phyloP scores from a whole-genome alignment of 1,284 basidiomycete genomes.

The Porodaedalea pini region DNA sequence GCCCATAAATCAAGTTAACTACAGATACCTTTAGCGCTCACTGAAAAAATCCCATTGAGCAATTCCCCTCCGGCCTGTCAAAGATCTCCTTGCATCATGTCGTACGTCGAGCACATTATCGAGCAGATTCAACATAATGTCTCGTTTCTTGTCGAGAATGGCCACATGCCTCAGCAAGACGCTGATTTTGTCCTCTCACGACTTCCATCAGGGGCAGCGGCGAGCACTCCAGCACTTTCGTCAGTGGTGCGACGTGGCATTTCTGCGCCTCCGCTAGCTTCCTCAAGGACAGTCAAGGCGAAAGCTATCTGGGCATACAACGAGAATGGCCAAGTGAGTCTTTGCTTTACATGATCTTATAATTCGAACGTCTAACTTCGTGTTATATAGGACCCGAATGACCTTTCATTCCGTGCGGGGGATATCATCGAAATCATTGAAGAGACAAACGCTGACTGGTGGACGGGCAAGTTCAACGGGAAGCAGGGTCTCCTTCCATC shows the following conservation, averaged over 20 bases:
- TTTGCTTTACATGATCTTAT: not conserved
- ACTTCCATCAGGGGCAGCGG: conserved; percentile 33
- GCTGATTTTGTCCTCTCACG: conserved; percentile 50
- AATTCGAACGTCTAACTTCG: not conserved
- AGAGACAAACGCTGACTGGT: conserved; percentile 65
- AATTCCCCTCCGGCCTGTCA: no score
- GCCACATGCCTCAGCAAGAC: conserved; percentile 51
- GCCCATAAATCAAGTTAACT: not conserved
- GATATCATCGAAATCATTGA: conserved; percentile 58
- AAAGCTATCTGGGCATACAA: conserved; percentile 67
- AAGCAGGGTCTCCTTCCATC: conserved; percentile 62
- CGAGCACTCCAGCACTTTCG: not conserved
- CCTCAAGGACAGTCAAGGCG: conserved; percentile 39
- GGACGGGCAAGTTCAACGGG: conserved; percentile 55
- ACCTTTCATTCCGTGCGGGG: conserved; percentile 54
- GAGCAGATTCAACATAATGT: conserved; percentile 62
- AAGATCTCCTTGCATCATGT: no score
- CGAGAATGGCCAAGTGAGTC: conserved; percentile 51
- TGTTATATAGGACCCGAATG: conserved; percentile 48
- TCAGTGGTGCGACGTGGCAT: conserved; percentile 22
- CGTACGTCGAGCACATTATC: conserved; percentile 47
- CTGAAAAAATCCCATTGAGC: no score
- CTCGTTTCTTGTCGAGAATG: conserved; percentile 56
- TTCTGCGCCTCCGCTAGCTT: conserved; percentile 31
- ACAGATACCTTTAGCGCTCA: no score